Conservation (phyloP, 2,329 filamentous ascomycete genomes). For the Ceratocystis variospora region DNA sequence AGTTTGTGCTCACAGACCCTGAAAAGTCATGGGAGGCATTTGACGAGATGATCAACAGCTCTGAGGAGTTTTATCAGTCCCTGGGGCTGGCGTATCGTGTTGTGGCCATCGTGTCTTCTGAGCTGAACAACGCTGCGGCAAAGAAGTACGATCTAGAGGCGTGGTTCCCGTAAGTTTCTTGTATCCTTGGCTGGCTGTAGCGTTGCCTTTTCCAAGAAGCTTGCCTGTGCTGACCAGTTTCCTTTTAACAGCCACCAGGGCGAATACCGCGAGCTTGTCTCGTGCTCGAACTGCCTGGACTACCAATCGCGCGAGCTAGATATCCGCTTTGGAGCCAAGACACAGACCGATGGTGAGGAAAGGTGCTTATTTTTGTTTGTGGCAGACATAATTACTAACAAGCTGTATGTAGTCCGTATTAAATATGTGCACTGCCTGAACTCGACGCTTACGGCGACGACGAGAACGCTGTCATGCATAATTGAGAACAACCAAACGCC, state of each 20-base stretch:
- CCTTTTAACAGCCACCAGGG: conserved; percentile 41
- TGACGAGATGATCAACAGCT: conserved; percentile 79
- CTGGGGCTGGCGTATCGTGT: conserved; percentile 82
- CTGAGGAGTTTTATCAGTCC: conserved; percentile 90
- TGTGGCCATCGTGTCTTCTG: conserved; percentile 89
- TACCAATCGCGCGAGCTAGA: conserved; percentile 92
- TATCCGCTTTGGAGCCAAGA: conserved; percentile 81
- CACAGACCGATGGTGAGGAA: conserved; percentile 55
- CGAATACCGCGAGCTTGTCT: conserved; percentile 97
- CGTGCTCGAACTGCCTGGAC: conserved; percentile 94
- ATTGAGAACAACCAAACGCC: conserved; percentile 95
- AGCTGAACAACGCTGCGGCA: conserved; percentile 59
- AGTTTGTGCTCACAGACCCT: conserved; percentile 68
- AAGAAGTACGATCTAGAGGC: conserved; percentile 97
- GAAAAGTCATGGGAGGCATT: conserved; percentile 89
- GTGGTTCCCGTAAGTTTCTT: conserved; percentile 63
- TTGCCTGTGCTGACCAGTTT: neutral
- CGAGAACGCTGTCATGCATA: conserved; percentile 83
- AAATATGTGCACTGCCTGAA: conserved; percentile 91
- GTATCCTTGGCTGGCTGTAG: neutral
- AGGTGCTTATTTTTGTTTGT: too few relatives aligned
- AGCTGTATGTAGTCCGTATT: conserved; percentile 45
- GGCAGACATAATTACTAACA: neutral
- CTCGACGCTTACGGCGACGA: conserved; percentile 78
- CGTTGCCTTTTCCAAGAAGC: neutral